phyloP scores from a whole-genome alignment of 192 early-diverging fungal genomes.

The Dispira parvispora region DNA sequence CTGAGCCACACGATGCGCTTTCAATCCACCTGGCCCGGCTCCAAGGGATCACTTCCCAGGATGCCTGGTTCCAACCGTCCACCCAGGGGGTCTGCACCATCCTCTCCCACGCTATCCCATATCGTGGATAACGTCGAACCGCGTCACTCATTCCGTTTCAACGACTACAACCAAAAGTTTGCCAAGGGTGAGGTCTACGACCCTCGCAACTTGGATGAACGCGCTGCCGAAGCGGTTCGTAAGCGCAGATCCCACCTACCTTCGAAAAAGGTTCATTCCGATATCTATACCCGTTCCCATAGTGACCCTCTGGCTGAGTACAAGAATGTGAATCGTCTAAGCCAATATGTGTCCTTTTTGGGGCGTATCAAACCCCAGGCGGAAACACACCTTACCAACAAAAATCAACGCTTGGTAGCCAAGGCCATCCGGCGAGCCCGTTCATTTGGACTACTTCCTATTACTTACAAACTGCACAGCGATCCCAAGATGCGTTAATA shows the following conservation, averaged over 20 bases:
- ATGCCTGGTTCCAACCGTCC: too few species aligned
- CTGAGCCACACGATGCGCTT: too few species aligned
- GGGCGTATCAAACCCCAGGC: conserved; percentile 41
- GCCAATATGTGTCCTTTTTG: conserved; percentile 39
- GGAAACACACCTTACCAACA: conserved; percentile 38
- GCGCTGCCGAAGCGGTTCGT: not conserved
- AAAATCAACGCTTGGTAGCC: conserved; percentile 38
- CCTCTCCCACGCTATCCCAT: too few species aligned
- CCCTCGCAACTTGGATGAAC: not conserved
- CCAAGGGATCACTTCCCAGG: too few species aligned
- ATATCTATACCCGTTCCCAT: conserved; percentile 21
- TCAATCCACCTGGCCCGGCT: too few species aligned
- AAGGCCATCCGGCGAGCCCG: conserved; percentile 45
- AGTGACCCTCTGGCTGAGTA: conserved; percentile 26
- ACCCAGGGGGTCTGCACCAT: too few species aligned
- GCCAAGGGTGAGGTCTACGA: conserved; percentile 1
- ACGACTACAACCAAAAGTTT: conserved; percentile 2
- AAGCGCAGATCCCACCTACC: not conserved
- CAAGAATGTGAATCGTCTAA: conserved; percentile 34
- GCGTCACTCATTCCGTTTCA: not conserved
- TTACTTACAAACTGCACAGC: conserved; percentile 19
- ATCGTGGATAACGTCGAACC: too few species aligned
- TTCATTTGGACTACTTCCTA: conserved; percentile 32
- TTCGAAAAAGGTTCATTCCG: conserved; percentile 9
- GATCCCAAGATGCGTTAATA: too few species aligned